Evolutionary conservation across 768 basidiomycete species (phyloP).

Genomic region (Mycena galericulata): DNA sequence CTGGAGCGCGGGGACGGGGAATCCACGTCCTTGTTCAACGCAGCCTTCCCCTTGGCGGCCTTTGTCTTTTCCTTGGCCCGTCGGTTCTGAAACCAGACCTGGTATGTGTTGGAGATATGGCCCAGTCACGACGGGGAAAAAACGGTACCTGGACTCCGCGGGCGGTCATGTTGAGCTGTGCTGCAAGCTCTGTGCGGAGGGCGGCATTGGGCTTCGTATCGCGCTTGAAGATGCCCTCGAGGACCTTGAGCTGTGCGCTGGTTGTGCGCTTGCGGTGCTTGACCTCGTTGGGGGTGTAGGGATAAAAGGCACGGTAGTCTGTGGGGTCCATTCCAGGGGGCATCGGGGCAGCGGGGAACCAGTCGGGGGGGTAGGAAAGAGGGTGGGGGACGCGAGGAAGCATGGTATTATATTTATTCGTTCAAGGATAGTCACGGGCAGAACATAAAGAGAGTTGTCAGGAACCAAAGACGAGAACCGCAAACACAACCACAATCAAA

Average conservation of each 20-base stretch:
- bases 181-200: conserved; percentile 82
- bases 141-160: conserved; percentile 91
- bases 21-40: conserved; percentile 40
- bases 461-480: not conserved
- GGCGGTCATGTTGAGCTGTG: conserved; percentile 90
- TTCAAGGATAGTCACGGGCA: conserved; percentile 20
- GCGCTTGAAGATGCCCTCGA: conserved; percentile 87
- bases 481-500: conserved; percentile 17
- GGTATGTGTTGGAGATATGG: conserved; percentile 38
- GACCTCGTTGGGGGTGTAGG: conserved; percentile 93
- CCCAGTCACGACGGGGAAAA: conserved; percentile 12
- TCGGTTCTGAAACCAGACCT: conserved; percentile 95
- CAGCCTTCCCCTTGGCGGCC: conserved; percentile 49
- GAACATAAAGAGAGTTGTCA: conserved; percentile 29
- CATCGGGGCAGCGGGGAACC: conserved; percentile 61
- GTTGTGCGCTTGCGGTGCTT: conserved; percentile 95
- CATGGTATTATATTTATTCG: conserved; percentile 40
- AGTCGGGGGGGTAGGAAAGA: conserved; percentile 57
- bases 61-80: conserved; percentile 88
- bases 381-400: conserved; percentile 48
- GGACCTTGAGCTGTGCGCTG: conserved; percentile 86
- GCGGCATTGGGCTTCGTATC: conserved; percentile 93
- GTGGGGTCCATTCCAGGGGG: conserved; percentile 67
- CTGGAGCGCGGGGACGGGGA: conserved; percentile 38
- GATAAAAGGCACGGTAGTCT: conserved; percentile 87